Percentiles rank a stretch among this genome's conserved stretches.
These are phyloP conservation scores for Blastocystis sp. DNA, from an alignment of 352 stramenopile genomes.

Conservation along the genomic window DNA sequence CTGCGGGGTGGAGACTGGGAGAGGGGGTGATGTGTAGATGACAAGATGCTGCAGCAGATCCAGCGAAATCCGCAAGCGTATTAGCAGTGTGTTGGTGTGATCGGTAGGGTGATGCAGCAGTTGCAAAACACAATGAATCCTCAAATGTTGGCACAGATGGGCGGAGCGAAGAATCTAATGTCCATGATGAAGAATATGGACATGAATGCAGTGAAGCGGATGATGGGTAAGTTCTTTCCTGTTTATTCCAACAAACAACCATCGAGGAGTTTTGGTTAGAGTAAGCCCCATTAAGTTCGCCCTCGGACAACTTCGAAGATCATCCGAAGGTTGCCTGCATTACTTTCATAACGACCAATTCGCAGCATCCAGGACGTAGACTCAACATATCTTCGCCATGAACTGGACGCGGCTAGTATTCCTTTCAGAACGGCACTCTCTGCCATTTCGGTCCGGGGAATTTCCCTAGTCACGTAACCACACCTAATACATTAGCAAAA, in stretches of 20 bases:
- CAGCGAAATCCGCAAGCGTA: constrained; percentile 83
- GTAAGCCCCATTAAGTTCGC: constrained; percentile 56
- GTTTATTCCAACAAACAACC: not conserved
- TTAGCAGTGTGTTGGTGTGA: not conserved
- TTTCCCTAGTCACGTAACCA: constrained; percentile 46
- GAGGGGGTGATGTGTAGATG: constrained; percentile 50
- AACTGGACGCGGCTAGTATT: constrained; percentile 21
- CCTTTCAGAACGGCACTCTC: constrained; percentile 57
- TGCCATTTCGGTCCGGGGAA: constrained; percentile 56
- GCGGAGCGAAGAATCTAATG: constrained; percentile 69
- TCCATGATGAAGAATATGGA: constrained; percentile 68
- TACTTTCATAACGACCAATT: constrained; percentile 55
- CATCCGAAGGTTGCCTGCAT: constrained; percentile 44
- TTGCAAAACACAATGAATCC: constrained; percentile 85
- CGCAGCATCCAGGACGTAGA: constrained; percentile 32
- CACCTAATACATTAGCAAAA: not conserved
- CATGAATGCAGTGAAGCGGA: constrained; percentile 47
- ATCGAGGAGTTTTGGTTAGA: constrained; percentile 52
- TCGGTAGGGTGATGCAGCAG: constrained; percentile 81
- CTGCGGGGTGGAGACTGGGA: constrained; percentile 66
- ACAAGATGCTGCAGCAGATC: constrained; percentile 75
- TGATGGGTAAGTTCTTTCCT: constrained; percentile 51
- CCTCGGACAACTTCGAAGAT: not conserved
- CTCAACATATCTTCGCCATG: constrained; percentile 44
- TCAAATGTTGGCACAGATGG: constrained; percentile 90